Base-by-base conservation (phyloP, 2,329 filamentous ascomycete species). In the Cladophialophora carrionii region DNA sequence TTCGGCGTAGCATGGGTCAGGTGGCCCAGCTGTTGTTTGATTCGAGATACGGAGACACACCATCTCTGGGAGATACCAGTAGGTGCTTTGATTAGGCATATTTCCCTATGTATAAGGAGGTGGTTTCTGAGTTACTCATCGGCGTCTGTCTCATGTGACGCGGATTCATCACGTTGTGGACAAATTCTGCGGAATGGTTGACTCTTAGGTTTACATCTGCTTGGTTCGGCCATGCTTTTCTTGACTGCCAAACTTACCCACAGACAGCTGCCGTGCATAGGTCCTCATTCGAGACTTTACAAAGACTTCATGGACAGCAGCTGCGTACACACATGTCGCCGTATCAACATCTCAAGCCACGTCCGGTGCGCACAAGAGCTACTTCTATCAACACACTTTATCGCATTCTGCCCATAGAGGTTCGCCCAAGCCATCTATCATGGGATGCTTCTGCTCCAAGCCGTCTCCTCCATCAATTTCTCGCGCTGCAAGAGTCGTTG, bases 381-480 rank as follows among this genome's bases (percentile, higher is more conserved):
- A 14, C 5, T 43, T 43, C 37, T 14, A 43, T 14, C 37, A 43
- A 43, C 17, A 1, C 37, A n/a, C 3, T 17, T 17, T 43, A 2
- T 43, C 8, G 37, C 37, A 43, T 8, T n/a, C 17, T 20, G 37
- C 5, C 37, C 17, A n/a, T 43, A 43, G 17, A 43, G 5, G 6
- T 14, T n/a, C 17, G 17, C 37, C 37, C 37, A 17, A 43, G 37
- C 48, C 26, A 22, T 24, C 2, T 20, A 29, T 12, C 48, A 24
- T 51, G 48, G 48, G 48, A 51, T 51, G 48, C 48, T 51, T 51
- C 48, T 29, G 24, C 24, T 51, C 48, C 48, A 51, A 26, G 24
- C 48, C 48, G 4, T 43, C 37, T 43, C 37, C 37, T 43, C 6
- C 17, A 7, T 20, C 37, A n/a, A 8, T 4, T 43, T 7, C 17